Base-by-base conservation (phyloP, 2,329 filamentous ascomycete genomes). In the Fusarium tupiense region DNA sequence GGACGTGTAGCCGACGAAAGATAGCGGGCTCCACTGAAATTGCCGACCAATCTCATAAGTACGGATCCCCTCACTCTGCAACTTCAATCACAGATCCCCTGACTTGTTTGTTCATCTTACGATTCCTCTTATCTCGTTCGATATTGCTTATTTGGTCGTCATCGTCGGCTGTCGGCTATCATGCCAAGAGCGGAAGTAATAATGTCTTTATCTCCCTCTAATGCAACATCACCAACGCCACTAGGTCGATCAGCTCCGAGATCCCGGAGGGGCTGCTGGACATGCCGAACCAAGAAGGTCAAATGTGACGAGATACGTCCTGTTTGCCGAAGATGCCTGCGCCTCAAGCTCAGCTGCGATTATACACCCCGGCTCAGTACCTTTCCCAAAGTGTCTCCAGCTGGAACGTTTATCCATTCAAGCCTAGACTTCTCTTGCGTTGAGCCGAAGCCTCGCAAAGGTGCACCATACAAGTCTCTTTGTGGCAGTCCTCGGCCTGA, bases 401-500 rank as follows among this genome's bases (percentile, higher is more conserved):
- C 22, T 13, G 41, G 40, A 24, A 46, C 31, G n/a, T 26, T 46
- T 24, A n/a, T 47, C 14, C 31, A 59, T 16, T 59, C 56, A 20
- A 47, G 41, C 24, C 10, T 47, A 0, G n/a, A 59, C 24, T 17
- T 35, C 8, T 46, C 41, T 6, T 11, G 41, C 20, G 7, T 46
- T 13, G 8, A 33, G 29, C n/a, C 40, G 1, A 37, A 3, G 0
- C 7, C 9, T 19, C n/a, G n/a, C 8, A 6, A 0, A 20, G 17
- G 24, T 14, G 22, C 5, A 20, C 12, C 12, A 16, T 3, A 37
- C 7, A 8, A 26, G 13, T 22, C 6, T 22, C 7, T 5, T 6
- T 38, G 7, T 16, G 31, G 31, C 2, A 17, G 2, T 5, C 24
- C 14, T 40, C 52, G 52, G 31, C 3, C 52, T 38, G 5, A 2